A percentile compares a stretch with the other conserved stretches of the same genome.
Conservation (phyloP, 768 basidiomycete genomes). For the Mycena galopus region DNA sequence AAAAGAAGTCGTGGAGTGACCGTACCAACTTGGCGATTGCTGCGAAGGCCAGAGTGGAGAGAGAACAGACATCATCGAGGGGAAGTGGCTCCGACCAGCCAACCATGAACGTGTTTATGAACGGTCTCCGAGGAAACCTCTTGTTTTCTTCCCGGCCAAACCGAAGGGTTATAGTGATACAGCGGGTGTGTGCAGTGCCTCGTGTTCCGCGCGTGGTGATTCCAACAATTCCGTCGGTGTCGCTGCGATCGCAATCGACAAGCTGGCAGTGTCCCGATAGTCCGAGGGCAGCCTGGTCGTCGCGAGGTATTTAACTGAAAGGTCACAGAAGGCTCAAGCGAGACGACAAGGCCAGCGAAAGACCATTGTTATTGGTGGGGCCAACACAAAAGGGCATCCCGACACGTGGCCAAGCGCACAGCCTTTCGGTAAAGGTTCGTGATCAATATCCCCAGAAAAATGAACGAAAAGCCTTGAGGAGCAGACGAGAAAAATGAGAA, state of each 20-base stretch:
- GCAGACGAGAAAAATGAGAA: background rate
- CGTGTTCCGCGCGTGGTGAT: conserved; percentile 32
- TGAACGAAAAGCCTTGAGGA: background rate
- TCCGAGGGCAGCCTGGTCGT: background rate
- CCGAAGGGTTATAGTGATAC: conserved; percentile 22
- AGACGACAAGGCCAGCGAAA: background rate
- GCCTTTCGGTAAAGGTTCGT: background rate
- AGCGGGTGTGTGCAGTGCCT: conserved; percentile 22
- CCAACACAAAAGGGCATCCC: conserved; percentile 17
- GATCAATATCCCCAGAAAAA: background rate
- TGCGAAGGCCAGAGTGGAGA: conserved; percentile 29
- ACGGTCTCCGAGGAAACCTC: conserved; percentile 20
- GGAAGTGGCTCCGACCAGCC: background rate
- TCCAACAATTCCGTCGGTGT: conserved; percentile 1
- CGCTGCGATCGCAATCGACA: too few species aligned
- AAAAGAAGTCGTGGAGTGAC: conserved; percentile 26
- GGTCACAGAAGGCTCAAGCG: conserved; percentile 18
- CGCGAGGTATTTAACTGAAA: background rate
- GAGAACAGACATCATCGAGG: conserved; percentile 31
- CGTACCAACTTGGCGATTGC: conserved; percentile 18
- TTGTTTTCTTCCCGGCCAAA: conserved; percentile 9
- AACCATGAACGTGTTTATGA: conserved; percentile 26
- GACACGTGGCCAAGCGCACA: conserved; percentile 20
- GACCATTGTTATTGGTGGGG: conserved; percentile 16
- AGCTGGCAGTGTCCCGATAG: background rate